Evolutionary conservation across 192 early-diverging fungal genomes (phyloP), one percentile per base, ranked within the genome.

Genomic region (Coemansia sp.): DNA sequence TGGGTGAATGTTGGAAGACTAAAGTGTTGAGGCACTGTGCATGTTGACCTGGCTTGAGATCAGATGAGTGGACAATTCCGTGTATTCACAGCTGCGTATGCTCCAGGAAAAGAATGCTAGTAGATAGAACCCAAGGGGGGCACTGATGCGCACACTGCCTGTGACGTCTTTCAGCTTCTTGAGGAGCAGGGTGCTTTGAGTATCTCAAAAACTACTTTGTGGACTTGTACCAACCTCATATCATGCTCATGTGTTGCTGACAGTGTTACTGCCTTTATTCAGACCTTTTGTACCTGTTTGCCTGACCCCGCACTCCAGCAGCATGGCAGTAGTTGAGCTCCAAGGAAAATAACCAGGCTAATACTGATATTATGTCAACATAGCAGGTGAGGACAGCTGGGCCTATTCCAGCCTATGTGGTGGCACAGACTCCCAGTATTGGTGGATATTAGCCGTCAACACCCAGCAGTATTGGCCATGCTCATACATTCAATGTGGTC

Each of bases 151-250:
- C 27, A 76, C 50, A 63, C 74, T 8, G 20, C 57, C 7, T 8
- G 7, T 38, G 36, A 38, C 36, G 36, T 44, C 15, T 16, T 44
- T 5, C 74, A 76, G 49, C 62, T 79, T 11, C 77, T 94, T 40
- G 92, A 94, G 73, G 91, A 93, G 68, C 86, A 92, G 65, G 77
- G 92, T 41, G 78, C 27, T 27, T 94, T 6, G 90, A 92, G 33
- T 92, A 89, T 40, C 71, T 92, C 38, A 85, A 88, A 55, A 88
- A 27, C 83, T 6, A 71, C 72, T n/a, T 78, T 94, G 55, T 91
- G 89, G 86, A 82, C 84, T 18, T 94, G 89, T 71, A 87, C 89
- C 2, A 94, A 94, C 66, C 83, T 94, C 29, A 83, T 92, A 8
- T 90, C 90, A 16, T 84, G 81, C 46, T 70, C 81, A n/a, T 90